These are phyloP conservation scores for Quercus robur DNA, from an alignment of 306 rosid genomes.

Conservation along the genomic window DNA sequence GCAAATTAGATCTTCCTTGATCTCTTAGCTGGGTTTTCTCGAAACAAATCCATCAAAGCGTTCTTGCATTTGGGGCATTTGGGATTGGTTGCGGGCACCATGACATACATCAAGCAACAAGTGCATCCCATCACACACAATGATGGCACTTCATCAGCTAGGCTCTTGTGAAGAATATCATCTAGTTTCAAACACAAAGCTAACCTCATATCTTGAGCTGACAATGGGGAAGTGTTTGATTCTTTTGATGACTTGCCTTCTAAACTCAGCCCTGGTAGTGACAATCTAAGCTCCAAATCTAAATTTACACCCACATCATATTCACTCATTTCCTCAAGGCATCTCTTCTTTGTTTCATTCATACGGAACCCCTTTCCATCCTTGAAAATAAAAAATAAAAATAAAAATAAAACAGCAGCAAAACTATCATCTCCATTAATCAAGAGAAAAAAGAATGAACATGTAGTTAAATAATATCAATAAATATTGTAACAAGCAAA, in stretches of 20 bases:
- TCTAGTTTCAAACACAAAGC: background rate
- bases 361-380: background rate
- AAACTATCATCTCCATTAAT: background rate
- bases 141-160: background rate
- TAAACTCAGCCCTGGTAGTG: background rate
- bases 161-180: background rate
- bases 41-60: background rate
- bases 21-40: background rate
- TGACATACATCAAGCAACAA: conserved; percentile 19
- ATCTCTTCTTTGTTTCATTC: background rate
- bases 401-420: background rate
- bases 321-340: background rate
- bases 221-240: background rate
- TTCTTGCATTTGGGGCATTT: conserved; percentile 30
- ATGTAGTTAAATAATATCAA: background rate
- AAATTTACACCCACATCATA: background rate
- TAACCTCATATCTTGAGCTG: background rate
- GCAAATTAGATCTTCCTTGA: background rate
- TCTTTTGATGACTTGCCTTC: background rate
- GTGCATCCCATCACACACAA: conserved; percentile 24
- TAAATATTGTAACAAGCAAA: background rate
- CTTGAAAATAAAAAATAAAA: background rate
- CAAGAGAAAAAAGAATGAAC: background rate
- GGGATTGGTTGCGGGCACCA: conserved; percentile 19
- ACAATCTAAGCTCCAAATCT: conserved; percentile 13